Conservation (phyloP, 2,329 filamentous ascomycete species). For the Juglanconis sp. region DNA sequence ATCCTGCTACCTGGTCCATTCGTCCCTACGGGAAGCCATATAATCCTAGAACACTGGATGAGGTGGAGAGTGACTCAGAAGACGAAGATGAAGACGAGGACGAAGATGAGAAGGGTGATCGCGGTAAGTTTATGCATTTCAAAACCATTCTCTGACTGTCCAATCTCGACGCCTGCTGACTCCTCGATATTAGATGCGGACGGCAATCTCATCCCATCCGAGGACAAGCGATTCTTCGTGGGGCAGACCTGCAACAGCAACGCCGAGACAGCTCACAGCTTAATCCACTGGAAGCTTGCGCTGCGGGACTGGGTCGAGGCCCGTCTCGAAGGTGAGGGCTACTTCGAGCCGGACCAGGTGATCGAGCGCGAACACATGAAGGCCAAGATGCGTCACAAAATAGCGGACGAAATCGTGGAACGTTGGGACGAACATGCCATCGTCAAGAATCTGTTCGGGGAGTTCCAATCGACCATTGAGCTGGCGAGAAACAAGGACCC, state of each 20-base stretch:
- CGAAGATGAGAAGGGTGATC: conserved; percentile 27
- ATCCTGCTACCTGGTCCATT: conserved; percentile 64
- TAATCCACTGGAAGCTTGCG: conserved; percentile 73
- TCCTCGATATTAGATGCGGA: conserved; percentile 37
- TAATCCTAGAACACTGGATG: conserved; percentile 60
- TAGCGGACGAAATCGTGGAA: conserved; percentile 63
- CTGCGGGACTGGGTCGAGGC: conserved; percentile 70
- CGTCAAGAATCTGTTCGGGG: conserved; percentile 58
- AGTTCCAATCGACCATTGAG: conserved; percentile 64
- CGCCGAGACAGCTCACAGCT: conserved; percentile 66
- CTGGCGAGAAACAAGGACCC: conserved; percentile 47
- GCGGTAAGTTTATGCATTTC: background rate
- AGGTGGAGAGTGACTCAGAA: conserved; percentile 42
- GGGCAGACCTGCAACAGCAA: conserved; percentile 42
- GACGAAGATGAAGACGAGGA: conserved; percentile 32
- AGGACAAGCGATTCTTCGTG: conserved; percentile 38
- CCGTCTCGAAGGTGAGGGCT: conserved; percentile 55
- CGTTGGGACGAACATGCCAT: conserved; percentile 58
- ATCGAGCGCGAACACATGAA: conserved; percentile 60
- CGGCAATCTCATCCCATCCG: conserved; percentile 32
- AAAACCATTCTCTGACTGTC: background rate
- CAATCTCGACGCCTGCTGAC: background rate
- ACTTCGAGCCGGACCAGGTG: conserved; percentile 55
- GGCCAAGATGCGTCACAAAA: conserved; percentile 53
- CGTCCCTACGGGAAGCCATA: conserved; percentile 66